Evolutionary conservation across 2,329 filamentous ascomycete genomes (phyloP), one percentile per base, ranked within the genome.

Genomic region (Exutisphaerella laricina): DNA sequence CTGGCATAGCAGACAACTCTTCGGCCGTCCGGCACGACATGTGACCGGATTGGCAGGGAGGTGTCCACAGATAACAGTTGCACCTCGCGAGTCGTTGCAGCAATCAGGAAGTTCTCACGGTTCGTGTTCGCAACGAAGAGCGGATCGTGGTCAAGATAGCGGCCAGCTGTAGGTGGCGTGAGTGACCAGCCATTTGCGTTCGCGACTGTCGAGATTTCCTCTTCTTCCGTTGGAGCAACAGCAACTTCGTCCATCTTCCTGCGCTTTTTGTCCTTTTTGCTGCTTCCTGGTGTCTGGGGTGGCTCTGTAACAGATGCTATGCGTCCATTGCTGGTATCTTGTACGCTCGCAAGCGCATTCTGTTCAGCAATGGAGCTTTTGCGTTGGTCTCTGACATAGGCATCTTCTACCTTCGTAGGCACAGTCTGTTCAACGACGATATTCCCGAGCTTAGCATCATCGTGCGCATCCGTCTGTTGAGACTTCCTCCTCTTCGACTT

Each of bases 41-140:
- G 82, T 43, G 80, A 79, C 53, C 87, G 81, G 33, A 87, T 72
- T 16, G 94, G 77, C 37, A 94, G 77, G 1, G 92, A 97, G 41
- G 88, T 88, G 51, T 78, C 72, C 21, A 86, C 79, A 1, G 85
- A 85, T 65, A 92, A 45, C 4, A 63, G 42, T 33, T 61, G 58
- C 2, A 61, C 50, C 34, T 61, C 55, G 12, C 54, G 55, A 1
- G 50, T 45, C n/a, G 54, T 63, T 9, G 58, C 57, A 28, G 58
- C 53, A 12, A 61, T 49, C 20, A 63, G 32, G 39, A 51, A 60
- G 22, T 53, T 48, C n/a, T 54, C 49, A 7, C 50, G 50, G 31
- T 46, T 51, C 14, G 52, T 50, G 59, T 82, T 75, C n/a, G 53
- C 50, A 2, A 77, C 74, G 57, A 81, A 75, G 6, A 79, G 57